Percentiles rank a stretch among this genome's conserved stretches.
These are phyloP conservation scores for Malassezia slooffiae DNA, from an alignment of 1,284 basidiomycete species.

Conservation along the genomic window DNA sequence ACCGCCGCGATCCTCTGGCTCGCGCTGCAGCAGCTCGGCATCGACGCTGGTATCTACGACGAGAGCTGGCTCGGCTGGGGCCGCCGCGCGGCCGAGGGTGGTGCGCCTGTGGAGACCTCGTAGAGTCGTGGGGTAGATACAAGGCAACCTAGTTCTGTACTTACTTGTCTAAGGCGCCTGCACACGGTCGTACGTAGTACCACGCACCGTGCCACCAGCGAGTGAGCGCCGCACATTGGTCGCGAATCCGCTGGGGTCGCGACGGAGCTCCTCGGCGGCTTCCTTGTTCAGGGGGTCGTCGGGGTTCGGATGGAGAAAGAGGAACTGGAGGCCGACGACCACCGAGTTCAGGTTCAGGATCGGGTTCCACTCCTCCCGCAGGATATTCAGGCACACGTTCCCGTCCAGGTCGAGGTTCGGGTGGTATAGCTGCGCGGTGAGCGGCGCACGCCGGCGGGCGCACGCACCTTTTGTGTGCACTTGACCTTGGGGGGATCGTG, in stretches of 20 bases:
- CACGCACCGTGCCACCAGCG: slow-evolving; percentile 31
- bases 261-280: slow-evolving; percentile 45
- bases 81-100: slow-evolving; percentile 6
- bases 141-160: too few species aligned
- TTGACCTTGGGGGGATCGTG: slow-evolving; percentile 99
- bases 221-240: slow-evolving; percentile 35
- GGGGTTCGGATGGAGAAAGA: slow-evolving; percentile 96
- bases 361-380: slow-evolving; percentile 99
- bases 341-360: slow-evolving; percentile 93
- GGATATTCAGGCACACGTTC: slow-evolving; percentile 77
- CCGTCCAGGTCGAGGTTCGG: slow-evolving; percentile 96
- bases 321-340: slow-evolving; percentile 92
- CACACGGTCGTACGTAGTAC: slow-evolving; percentile 35
- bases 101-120: slow-evolving; percentile 12
- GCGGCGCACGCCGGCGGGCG: neutral
- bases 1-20: slow-evolving; percentile 87
- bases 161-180: neutral
- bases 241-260: slow-evolving; percentile 31
- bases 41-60: slow-evolving; percentile 61
- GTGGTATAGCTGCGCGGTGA: slow-evolving; percentile 72
- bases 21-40: slow-evolving; percentile 61
- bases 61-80: slow-evolving; percentile 50
- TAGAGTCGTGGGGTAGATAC: neutral
- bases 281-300: slow-evolving; percentile 94
- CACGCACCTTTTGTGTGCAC: slow-evolving; percentile 75